Percentiles rank a stretch among this genome's conserved stretches.
These are phyloP conservation scores for Amanita muscaria DNA, from an alignment of 768 basidiomycete genomes.

Conservation along the genomic window DNA sequence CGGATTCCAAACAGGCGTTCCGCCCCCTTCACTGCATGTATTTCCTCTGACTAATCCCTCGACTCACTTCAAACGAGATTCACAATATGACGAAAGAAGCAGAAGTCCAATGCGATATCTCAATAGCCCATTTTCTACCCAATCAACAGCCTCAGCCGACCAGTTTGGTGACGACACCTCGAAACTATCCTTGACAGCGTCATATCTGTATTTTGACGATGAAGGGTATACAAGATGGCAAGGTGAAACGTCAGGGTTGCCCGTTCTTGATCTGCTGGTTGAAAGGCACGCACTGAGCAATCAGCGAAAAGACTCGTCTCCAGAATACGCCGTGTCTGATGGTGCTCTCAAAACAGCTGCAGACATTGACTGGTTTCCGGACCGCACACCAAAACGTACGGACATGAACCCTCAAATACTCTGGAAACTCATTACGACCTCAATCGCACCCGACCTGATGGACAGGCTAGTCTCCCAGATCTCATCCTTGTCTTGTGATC, in stretches of 20 bases:
- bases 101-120: conserved; percentile 38
- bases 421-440: conserved; percentile 82
- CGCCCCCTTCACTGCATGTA: conserved; percentile 70
- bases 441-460: conserved; percentile 86
- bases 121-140: conserved; percentile 22
- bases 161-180: conserved; percentile 49
- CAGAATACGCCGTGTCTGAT: conserved; percentile 20
- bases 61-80: conserved; percentile 56
- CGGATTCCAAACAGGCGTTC: conserved; percentile 45
- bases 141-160: conserved; percentile 24
- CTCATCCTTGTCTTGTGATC: background rate
- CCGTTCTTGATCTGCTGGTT: conserved; percentile 75
- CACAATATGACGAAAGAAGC: conserved; percentile 30
- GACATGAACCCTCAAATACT: conserved; percentile 81
- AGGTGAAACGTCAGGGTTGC: conserved; percentile 88
- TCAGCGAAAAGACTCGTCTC: conserved; percentile 17
- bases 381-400: conserved; percentile 62
- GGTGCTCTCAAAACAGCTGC: conserved; percentile 20
- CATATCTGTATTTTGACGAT: conserved; percentile 81
- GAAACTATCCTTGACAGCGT: conserved; percentile 60
- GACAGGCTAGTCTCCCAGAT: conserved; percentile 54
- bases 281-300: conserved; percentile 49
- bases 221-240: conserved; percentile 86
- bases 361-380: conserved; percentile 70
- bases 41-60: conserved; percentile 79